phyloP scores from a whole-genome alignment of 257 asterid genomes.

The Orobanche coerulescens region DNA sequence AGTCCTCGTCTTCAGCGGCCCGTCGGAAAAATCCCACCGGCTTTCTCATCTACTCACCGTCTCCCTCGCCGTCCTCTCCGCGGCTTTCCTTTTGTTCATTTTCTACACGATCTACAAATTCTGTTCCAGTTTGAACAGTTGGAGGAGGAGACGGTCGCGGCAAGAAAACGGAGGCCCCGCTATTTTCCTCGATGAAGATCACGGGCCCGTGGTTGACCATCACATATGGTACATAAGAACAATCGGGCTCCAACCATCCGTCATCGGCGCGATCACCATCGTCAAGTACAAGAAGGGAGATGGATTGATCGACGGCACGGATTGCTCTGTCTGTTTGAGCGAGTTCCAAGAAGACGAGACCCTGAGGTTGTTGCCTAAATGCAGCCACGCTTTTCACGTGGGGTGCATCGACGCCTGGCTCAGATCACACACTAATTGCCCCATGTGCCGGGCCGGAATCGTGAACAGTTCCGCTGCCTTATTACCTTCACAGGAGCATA shows the following conservation, averaged over 20 bases:
- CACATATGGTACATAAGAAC: slow-evolving; percentile 79
- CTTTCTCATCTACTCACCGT: slow-evolving; percentile 30
- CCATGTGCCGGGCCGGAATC: slow-evolving; percentile 66
- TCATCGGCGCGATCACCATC: slow-evolving; percentile 49
- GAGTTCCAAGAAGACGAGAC: slow-evolving; percentile 66
- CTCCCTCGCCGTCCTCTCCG: slow-evolving; percentile 35
- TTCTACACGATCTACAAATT: slow-evolving; percentile 40
- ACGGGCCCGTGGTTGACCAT: slow-evolving; percentile 53
- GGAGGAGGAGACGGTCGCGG: slow-evolving; percentile 16
- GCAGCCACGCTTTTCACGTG: slow-evolving; percentile 77
- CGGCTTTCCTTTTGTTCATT: slow-evolving; percentile 33
- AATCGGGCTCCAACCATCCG: slow-evolving; percentile 56
- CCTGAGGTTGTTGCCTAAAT: slow-evolving; percentile 57
- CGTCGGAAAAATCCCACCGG: slow-evolving; percentile 4
- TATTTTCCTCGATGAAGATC: slow-evolving; percentile 36
- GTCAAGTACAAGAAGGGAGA: slow-evolving; percentile 50
- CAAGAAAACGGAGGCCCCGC: slow-evolving; percentile 21
- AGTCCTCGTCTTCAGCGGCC: neutral
- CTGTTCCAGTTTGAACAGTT: neutral
- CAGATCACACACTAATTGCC: slow-evolving; percentile 72
- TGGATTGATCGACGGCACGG: slow-evolving; percentile 58
- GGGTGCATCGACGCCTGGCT: slow-evolving; percentile 89
- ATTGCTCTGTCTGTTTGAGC: slow-evolving; percentile 71
- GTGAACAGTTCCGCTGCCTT: slow-evolving; percentile 6
- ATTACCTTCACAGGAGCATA: slow-evolving; percentile 1